These are phyloP conservation scores for Galerina marginata DNA, from an alignment of 768 basidiomycete species.

Conservation along the genomic window DNA sequence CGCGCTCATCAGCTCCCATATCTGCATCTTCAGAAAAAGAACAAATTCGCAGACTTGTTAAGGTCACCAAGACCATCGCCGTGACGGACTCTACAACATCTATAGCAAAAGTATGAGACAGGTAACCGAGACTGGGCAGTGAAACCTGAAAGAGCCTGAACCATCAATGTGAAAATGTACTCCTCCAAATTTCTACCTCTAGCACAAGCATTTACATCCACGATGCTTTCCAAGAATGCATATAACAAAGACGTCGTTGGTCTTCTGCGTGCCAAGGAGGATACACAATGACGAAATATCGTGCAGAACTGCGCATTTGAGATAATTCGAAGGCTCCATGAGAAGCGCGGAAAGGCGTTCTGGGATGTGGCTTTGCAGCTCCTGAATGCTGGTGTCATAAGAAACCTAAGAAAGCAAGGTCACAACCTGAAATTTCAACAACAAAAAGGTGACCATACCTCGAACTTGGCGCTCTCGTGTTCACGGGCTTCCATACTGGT, in stretches of 20 bases:
- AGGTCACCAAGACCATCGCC: conserved; percentile 83
- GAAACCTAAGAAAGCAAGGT: conserved; percentile 62
- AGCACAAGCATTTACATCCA: conserved; percentile 94
- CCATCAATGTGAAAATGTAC: conserved; percentile 96
- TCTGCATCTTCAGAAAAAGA: conserved; percentile 90
- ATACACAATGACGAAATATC: conserved; percentile 90
- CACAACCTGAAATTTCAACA: background rate
- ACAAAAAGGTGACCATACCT: conserved; percentile 49
- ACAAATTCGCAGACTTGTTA: conserved; percentile 91
- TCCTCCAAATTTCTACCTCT: conserved; percentile 92
- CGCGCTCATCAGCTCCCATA: conserved; percentile 95
- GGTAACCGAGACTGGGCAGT: background rate
- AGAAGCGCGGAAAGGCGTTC: conserved; percentile 87
- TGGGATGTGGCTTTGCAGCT: conserved; percentile 84
- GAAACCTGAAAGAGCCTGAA: conserved; percentile 91
- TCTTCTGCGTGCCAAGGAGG: conserved; percentile 90
- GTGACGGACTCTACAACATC: conserved; percentile 97
- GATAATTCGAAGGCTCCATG: conserved; percentile 86
- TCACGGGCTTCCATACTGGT: conserved; percentile 68
- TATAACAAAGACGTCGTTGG: conserved; percentile 92
- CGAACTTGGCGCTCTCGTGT: conserved; percentile 80
- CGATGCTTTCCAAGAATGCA: conserved; percentile 95
- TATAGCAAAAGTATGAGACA: conserved; percentile 31
- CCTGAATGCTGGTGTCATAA: conserved; percentile 86
- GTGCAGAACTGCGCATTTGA: conserved; percentile 89